A percentile compares a stretch with the other conserved stretches of the same genome.
Conservation (phyloP, 768 basidiomycete species). For the Serendipita indica region DNA sequence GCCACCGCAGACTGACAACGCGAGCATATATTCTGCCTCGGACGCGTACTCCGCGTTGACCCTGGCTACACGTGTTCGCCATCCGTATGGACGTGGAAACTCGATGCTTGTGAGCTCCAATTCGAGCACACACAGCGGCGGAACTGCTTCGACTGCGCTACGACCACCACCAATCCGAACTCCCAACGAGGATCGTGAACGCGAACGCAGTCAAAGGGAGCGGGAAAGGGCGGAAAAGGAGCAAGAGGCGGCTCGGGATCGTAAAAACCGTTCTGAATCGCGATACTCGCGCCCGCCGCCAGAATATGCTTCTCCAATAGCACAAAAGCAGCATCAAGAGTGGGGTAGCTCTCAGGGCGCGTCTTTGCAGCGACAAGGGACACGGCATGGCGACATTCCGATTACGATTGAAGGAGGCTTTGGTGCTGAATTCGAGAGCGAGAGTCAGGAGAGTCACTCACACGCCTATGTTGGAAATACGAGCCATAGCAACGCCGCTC, state of each 20-base stretch:
- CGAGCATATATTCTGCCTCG: background rate
- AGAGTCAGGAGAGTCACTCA: conserved; percentile 8
- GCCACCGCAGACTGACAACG: too few species aligned
- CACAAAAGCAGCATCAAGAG: background rate
- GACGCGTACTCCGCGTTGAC: background rate
- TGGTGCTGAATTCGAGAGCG: background rate
- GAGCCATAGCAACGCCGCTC: background rate
- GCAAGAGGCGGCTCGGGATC: background rate
- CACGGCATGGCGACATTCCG: conserved; percentile 5
- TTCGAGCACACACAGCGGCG: background rate
- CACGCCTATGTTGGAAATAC: background rate
- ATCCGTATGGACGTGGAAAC: background rate
- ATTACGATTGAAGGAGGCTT: background rate
- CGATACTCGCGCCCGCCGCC: conserved; percentile 8
- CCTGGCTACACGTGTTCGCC: background rate
- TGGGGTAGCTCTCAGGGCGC: background rate
- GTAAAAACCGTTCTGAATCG: background rate
- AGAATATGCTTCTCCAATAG: background rate
- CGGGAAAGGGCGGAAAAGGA: background rate
- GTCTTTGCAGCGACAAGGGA: background rate
- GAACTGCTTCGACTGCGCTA: background rate
- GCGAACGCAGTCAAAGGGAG: background rate
- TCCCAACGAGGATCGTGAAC: background rate
- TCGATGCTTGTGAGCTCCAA: background rate
- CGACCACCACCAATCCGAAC: background rate